These are phyloP conservation scores for Sporobolomyces roseus DNA, from an alignment of 768 basidiomycete genomes.

Conservation along the genomic window DNA sequence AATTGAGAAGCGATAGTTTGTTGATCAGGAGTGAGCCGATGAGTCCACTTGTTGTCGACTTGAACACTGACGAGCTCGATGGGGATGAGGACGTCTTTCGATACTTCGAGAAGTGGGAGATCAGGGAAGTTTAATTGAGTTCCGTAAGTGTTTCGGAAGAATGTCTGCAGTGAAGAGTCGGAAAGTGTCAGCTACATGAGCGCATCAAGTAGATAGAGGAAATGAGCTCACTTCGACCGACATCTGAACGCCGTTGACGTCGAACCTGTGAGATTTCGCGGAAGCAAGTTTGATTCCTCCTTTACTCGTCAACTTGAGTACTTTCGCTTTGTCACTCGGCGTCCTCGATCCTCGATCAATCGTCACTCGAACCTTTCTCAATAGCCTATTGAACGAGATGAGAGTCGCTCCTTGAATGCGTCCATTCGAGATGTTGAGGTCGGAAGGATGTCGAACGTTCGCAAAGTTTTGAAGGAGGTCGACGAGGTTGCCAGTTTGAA, in stretches of 20 bases:
- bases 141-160: neutral
- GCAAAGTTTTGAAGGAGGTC: neutral
- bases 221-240: constrained; percentile 17
- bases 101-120: constrained; percentile 12
- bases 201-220: neutral
- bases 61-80: constrained; percentile 8
- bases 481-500: neutral
- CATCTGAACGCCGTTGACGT: neutral
- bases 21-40: constrained; percentile 12
- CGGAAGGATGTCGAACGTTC: neutral
- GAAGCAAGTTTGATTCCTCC: neutral
- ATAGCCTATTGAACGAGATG: neutral
- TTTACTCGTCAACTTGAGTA: neutral
- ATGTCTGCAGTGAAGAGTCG: neutral
- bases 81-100: neutral
- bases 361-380: neutral
- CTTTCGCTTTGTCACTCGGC: neutral
- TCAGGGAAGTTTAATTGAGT: constrained; percentile 10
- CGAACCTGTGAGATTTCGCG: neutral
- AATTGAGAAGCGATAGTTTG: neutral
- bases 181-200: too few species aligned
- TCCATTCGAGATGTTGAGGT: neutral
- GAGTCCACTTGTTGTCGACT: neutral
- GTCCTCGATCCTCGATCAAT: constrained; percentile 10
- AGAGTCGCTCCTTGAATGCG: neutral